Evolutionary conservation across 768 basidiomycete genomes (phyloP).

Genomic region (Leccinum uliginosum): DNA sequence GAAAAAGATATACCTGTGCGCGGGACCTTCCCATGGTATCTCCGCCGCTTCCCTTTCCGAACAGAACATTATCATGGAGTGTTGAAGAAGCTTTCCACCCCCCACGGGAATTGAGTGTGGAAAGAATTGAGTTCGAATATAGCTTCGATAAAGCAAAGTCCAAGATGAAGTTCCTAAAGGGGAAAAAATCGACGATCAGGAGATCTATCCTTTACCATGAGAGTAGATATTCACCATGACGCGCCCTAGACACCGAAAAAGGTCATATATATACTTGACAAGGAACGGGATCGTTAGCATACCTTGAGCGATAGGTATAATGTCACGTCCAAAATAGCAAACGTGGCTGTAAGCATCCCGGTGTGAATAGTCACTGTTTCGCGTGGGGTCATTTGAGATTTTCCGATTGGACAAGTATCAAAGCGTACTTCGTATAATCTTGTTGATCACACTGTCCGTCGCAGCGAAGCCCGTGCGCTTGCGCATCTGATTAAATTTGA

Average conservation of each 20-base stretch:
- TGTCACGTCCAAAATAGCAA: slow-evolving; percentile 17
- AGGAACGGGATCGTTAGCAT: neutral
- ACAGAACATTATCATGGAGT: slow-evolving; percentile 5
- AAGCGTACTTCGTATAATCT: slow-evolving; percentile 36
- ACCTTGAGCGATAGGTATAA: slow-evolving; percentile 19
- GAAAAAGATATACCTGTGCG: slow-evolving; percentile 4
- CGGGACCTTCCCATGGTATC: neutral
- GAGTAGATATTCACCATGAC: slow-evolving; percentile 18
- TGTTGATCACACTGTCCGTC: slow-evolving; percentile 37
- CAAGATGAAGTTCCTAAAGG: slow-evolving; percentile 15
- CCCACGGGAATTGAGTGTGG: slow-evolving; percentile 17
- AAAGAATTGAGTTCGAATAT: slow-evolving; percentile 25
- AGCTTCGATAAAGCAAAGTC: slow-evolving; percentile 26
- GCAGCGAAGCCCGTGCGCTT: slow-evolving; percentile 40
- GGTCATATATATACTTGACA: neutral
- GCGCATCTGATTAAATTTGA: slow-evolving; percentile 24
- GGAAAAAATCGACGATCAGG: neutral
- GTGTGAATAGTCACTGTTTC: slow-evolving; percentile 28
- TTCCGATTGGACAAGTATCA: neutral
- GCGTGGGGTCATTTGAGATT: neutral
- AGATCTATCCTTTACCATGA: neutral
- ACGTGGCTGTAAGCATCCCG: slow-evolving; percentile 17
- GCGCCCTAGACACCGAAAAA: slow-evolving; percentile 4
- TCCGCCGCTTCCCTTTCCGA: neutral
- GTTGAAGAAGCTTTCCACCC: slow-evolving; percentile 14